Percentiles rank a stretch among this genome's conserved stretches.
Conservation (phyloP, 2,329 filamentous ascomycete genomes). For the Truncatella angustata region DNA sequence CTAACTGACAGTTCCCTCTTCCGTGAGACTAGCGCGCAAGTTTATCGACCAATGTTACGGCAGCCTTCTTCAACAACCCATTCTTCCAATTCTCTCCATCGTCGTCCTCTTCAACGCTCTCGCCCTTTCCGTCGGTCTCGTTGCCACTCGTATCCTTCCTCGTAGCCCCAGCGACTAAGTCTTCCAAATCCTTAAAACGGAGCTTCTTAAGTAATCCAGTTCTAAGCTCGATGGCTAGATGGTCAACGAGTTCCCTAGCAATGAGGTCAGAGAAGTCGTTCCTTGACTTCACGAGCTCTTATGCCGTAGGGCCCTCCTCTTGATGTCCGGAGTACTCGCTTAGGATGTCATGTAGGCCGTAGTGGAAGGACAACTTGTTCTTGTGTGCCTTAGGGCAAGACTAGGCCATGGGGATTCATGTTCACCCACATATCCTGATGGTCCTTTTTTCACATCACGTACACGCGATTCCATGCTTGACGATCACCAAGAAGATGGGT, state of each 20-base stretch:
- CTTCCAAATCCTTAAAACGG: slow-evolving; percentile 8
- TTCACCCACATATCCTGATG: too few relatives aligned
- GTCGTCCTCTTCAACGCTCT: neutral
- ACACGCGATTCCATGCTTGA: neutral
- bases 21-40: neutral
- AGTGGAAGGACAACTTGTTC: neutral
- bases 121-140: neutral
- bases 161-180: slow-evolving; percentile 4
- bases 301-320: slow-evolving; percentile 2
- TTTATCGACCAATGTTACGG: neutral
- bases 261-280: slow-evolving; percentile 7
- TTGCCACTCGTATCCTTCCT: neutral
- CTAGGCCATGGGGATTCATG: too few relatives aligned
- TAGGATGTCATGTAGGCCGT: slow-evolving; percentile 9
- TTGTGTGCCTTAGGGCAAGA: neutral
- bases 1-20: too few relatives aligned
- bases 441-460: neutral
- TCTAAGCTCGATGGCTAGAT: slow-evolving; percentile 6
- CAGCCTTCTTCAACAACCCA: slow-evolving; percentile 5
- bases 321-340: slow-evolving; percentile 5
- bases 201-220: slow-evolving; percentile 9
- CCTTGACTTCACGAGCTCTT: slow-evolving; percentile 1
- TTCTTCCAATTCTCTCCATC: slow-evolving; percentile 9
- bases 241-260: slow-evolving; percentile 1
- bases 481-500: neutral